Evolutionary conservation across 2,329 filamentous ascomycete genomes (phyloP).

Genomic region (Alternaria triticina): DNA sequence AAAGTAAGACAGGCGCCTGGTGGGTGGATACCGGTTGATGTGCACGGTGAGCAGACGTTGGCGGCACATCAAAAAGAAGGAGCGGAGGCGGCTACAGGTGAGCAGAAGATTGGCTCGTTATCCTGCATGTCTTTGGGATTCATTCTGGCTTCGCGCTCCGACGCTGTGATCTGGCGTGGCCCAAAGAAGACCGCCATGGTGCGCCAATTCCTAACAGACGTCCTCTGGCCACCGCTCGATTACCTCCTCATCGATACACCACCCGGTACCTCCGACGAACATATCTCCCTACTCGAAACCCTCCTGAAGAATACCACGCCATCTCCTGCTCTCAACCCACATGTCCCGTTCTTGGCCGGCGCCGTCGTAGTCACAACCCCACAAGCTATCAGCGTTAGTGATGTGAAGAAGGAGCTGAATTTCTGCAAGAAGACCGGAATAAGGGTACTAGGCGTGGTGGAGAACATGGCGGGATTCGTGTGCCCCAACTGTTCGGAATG

Average conservation of each 20-base stretch:
- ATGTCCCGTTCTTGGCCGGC: constrained; percentile 65
- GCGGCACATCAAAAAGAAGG: constrained; percentile 13
- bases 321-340: constrained; percentile 8
- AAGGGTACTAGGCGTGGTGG: constrained; percentile 82
- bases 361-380: constrained; percentile 96
- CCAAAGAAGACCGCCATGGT: constrained; percentile 99
- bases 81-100: not conserved
- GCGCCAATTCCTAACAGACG: constrained; percentile 90
- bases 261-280: constrained; percentile 94
- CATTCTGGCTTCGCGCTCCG: constrained; percentile 78
- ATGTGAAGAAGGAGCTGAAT: constrained; percentile 94
- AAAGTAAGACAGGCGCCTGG: constrained; percentile 91
- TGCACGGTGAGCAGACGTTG: constrained; percentile 66
- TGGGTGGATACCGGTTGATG: constrained; percentile 88
- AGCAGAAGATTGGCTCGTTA: constrained; percentile 64
- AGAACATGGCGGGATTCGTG: constrained; percentile 97
- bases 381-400: constrained; percentile 89
- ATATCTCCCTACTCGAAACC: constrained; percentile 90
- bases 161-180: constrained; percentile 95
- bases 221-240: constrained; percentile 85
- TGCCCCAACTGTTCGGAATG: constrained; percentile 79
- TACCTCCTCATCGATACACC: constrained; percentile 95
- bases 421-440: constrained; percentile 88
- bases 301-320: constrained; percentile 59
- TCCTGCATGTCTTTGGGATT: constrained; percentile 94